Conservation (phyloP, 2,329 filamentous ascomycete genomes). For the Stagonosporopsis cucurbitacearum region DNA sequence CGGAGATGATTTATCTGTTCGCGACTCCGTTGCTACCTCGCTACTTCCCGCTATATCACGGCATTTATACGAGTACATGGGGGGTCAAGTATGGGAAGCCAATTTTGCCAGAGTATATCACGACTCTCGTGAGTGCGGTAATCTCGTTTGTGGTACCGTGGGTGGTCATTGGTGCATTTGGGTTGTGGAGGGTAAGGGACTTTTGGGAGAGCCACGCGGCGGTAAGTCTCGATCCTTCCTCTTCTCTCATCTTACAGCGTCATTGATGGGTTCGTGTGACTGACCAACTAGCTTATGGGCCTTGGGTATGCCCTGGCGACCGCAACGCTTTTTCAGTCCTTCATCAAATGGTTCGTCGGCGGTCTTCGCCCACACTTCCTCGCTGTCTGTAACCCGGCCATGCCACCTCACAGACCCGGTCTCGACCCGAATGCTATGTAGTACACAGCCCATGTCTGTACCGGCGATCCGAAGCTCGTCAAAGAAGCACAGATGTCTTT, state of each 20-base stretch:
- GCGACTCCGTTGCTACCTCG: slow-evolving; percentile 64
- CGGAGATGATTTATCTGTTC: slow-evolving; percentile 40
- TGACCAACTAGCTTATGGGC: slow-evolving; percentile 32
- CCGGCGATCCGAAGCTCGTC: slow-evolving; percentile 16
- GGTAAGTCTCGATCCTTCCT: slow-evolving; percentile 24
- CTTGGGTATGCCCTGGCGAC: slow-evolving; percentile 40
- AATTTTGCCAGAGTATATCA: slow-evolving; percentile 71
- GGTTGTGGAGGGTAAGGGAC: slow-evolving; percentile 60
- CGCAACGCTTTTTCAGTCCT: slow-evolving; percentile 34
- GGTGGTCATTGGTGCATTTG: slow-evolving; percentile 65
- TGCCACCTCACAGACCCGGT: not conserved
- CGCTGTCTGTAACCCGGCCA: slow-evolving; percentile 27
- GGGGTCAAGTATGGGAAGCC: slow-evolving; percentile 66
- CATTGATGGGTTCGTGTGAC: not conserved
- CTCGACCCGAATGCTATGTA: slow-evolving; percentile 8
- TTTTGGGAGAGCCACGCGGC: slow-evolving; percentile 66
- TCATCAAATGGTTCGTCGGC: slow-evolving; percentile 45
- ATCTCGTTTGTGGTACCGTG: slow-evolving; percentile 69
- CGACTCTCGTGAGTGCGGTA: slow-evolving; percentile 69
- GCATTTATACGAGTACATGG: slow-evolving; percentile 44
- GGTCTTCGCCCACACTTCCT: slow-evolving; percentile 46
- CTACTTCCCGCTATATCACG: slow-evolving; percentile 57
- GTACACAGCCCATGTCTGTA: slow-evolving; percentile 28
- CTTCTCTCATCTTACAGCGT: too few species aligned
- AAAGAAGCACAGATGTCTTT: slow-evolving; percentile 42